Conservation (phyloP, 352 stramenopile genomes). For the Globisporangium spiculum region DNA sequence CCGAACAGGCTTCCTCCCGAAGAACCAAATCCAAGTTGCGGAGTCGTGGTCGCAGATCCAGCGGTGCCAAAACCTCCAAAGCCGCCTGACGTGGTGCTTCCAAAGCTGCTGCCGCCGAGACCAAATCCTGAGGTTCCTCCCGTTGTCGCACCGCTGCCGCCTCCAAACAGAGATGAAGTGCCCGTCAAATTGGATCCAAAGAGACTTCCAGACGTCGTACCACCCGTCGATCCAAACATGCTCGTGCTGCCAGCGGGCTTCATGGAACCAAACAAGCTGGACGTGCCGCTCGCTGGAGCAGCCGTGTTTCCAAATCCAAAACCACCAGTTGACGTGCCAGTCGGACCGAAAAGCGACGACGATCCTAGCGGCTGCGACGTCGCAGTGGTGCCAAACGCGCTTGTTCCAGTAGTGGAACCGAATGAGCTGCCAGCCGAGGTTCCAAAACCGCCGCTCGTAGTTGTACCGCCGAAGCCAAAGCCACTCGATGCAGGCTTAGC, state of each 20-base stretch:
- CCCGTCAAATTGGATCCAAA: slow-evolving; percentile 34
- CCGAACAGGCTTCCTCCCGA: slow-evolving; percentile 17
- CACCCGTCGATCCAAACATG: slow-evolving; percentile 37
- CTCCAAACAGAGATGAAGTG: slow-evolving; percentile 41
- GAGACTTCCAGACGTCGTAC: slow-evolving; percentile 24
- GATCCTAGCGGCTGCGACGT: slow-evolving; percentile 31
- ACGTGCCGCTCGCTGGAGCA: slow-evolving; percentile 22
- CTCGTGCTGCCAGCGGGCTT: slow-evolving; percentile 31
- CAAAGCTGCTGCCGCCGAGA: slow-evolving; percentile 40
- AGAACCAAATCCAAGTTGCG: slow-evolving; percentile 21
- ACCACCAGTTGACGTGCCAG: slow-evolving; percentile 26
- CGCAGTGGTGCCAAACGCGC: slow-evolving; percentile 32
- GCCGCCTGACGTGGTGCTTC: slow-evolving; percentile 24
- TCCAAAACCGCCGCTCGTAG: slow-evolving; percentile 32
- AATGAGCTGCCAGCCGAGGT: slow-evolving; percentile 31
- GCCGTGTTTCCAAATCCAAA: slow-evolving; percentile 42
- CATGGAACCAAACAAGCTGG: slow-evolving; percentile 39
- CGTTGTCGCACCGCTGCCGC: slow-evolving; percentile 22
- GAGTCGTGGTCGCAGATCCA: slow-evolving; percentile 7
- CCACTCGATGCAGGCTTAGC: slow-evolving; percentile 33
- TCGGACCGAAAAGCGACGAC: slow-evolving; percentile 45
- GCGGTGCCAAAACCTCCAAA: slow-evolving; percentile 49
- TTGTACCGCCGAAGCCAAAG: slow-evolving; percentile 43
- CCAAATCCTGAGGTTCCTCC: slow-evolving; percentile 38
- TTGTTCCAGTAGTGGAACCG: slow-evolving; percentile 27